phyloP scores from a whole-genome alignment of 2,329 filamentous ascomycete species.

The Fusarium nygamai region DNA sequence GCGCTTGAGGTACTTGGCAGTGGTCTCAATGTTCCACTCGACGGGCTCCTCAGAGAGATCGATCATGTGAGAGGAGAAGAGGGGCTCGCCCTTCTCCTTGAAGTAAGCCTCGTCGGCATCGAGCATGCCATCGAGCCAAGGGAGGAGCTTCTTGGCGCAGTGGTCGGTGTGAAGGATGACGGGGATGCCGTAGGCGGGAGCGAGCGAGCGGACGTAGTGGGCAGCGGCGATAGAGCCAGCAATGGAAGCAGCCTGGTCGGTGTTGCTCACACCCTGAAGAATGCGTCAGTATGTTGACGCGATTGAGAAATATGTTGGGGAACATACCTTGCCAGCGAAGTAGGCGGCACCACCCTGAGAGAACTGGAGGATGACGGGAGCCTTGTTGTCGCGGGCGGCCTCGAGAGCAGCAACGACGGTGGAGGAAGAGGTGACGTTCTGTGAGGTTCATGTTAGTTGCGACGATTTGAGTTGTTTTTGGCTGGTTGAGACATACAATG shows the following conservation, averaged over 20 bases:
- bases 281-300: slow-evolving; percentile 26
- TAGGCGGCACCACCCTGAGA: slow-evolving; percentile 94
- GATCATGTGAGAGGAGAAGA: slow-evolving; percentile 99
- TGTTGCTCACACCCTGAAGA: slow-evolving; percentile 76
- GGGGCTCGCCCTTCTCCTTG: slow-evolving; percentile 90
- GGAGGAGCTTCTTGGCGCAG: slow-evolving; percentile 99
- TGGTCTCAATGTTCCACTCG: slow-evolving; percentile 91
- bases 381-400: slow-evolving; percentile 90
- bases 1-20: slow-evolving; percentile 91
- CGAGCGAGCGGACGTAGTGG: slow-evolving; percentile 90
- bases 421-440: slow-evolving; percentile 93
- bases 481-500: slow-evolving; percentile 57
- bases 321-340: slow-evolving; percentile 83
- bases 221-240: slow-evolving; percentile 88
- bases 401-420: slow-evolving; percentile 83
- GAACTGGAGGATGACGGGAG: slow-evolving; percentile 91
- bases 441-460: background rate
- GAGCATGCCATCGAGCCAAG: slow-evolving; percentile 96
- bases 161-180: slow-evolving; percentile 97
- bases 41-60: slow-evolving; percentile 93
- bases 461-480: background rate
- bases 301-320: background rate
- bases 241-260: slow-evolving; percentile 86
- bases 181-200: slow-evolving; percentile 87
- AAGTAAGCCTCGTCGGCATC: slow-evolving; percentile 95